Base-by-base conservation (phyloP, 2,329 filamentous ascomycete genomes). In the Hypoxylon sp. region DNA sequence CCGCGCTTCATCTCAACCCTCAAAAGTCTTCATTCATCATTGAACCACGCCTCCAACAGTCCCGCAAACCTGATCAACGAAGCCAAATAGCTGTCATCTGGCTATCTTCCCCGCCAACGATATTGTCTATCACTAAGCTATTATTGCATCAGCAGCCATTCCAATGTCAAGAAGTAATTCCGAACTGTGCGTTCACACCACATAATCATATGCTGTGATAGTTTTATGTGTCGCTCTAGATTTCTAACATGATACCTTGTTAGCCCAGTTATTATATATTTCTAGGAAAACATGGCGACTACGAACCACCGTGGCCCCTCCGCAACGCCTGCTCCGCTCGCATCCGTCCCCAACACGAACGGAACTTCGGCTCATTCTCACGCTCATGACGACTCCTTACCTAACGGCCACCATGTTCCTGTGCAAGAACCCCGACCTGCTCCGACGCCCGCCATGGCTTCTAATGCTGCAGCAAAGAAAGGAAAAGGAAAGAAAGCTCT, bases 401-500 rank as follows among this genome's bases (percentile, higher is more conserved):
- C 76, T 29, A 82, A 81, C 67, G 79, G 80, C 52, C 83, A 78
- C 70, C 79, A 82, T 79, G 67, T 78, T 61, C 73, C 80, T 17
- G 77, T 78, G 24, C 77, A 83, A 72, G 81, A 83, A 52, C 80
- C 77, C 50, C 79, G 81, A 57, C 80, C 80, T n/a, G 80, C 81
- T 19, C 81, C 82, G 52, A 80, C 84, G 64, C 80, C 83, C 42
- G 77, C 82, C 67, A 78, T 82, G 75, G 82, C 86, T 35, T 82
- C 87, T 22, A 80, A 87, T 51, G 81, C 83, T 53, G 82, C 88
- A 63, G 82, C 84, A 63, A 96, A 94, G 83, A 96, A 96, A 82
- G 88, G 86, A 62, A 97, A 97, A 83, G 89, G 87, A 73, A 97
- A 97, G 83, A 97, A 97, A 83, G 85, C 88, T 52, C 83, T 93